phyloP scores from a whole-genome alignment of 164 flowering plant species.

The Aristolochia californica region DNA sequence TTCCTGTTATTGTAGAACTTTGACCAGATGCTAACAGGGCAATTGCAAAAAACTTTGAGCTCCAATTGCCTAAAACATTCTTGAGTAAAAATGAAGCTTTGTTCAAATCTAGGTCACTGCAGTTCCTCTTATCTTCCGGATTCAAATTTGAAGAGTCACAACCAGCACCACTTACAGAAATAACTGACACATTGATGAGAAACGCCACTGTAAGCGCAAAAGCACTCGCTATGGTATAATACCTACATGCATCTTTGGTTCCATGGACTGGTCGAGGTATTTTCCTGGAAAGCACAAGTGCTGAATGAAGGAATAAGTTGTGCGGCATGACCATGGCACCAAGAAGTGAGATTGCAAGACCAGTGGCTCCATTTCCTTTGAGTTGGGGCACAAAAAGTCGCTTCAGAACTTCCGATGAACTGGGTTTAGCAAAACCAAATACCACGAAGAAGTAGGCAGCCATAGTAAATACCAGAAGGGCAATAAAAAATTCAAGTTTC shows the following conservation, averaged over 20 bases:
- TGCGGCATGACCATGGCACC: slow-evolving; percentile 99
- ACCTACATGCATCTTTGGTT: slow-evolving; percentile 85
- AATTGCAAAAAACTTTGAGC: slow-evolving; percentile 85
- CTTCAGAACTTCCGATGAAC: slow-evolving; percentile 47
- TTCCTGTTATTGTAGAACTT: slow-evolving; percentile 95
- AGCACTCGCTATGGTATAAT: slow-evolving; percentile 77
- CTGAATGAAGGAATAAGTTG: slow-evolving; percentile 87
- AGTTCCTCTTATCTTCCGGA: slow-evolving; percentile 43
- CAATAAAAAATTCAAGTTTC: slow-evolving; percentile 84
- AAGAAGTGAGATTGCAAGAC: slow-evolving; percentile 78
- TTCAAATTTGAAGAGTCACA: slow-evolving; percentile 53
- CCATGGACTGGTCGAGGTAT: slow-evolving; percentile 60
- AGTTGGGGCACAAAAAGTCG: slow-evolving; percentile 91
- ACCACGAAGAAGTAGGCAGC: slow-evolving; percentile 81
- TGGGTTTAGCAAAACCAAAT: slow-evolving; percentile 77
- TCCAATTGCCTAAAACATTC: slow-evolving; percentile 92
- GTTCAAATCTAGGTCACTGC: slow-evolving; percentile 65
- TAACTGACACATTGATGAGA: slow-evolving; percentile 73
- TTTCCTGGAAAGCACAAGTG: slow-evolving; percentile 80
- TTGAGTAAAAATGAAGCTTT: slow-evolving; percentile 74
- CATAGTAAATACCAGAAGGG: slow-evolving; percentile 73
- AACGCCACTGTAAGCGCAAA: slow-evolving; percentile 76
- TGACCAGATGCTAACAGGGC: slow-evolving; percentile 97
- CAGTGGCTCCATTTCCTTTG: slow-evolving; percentile 75
- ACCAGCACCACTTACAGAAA: slow-evolving; percentile 83